A percentile compares a stretch with the other conserved stretches of the same genome.
phyloP scores from a whole-genome alignment of 2,329 filamentous ascomycete species.

The Orbilia oligospora region DNA sequence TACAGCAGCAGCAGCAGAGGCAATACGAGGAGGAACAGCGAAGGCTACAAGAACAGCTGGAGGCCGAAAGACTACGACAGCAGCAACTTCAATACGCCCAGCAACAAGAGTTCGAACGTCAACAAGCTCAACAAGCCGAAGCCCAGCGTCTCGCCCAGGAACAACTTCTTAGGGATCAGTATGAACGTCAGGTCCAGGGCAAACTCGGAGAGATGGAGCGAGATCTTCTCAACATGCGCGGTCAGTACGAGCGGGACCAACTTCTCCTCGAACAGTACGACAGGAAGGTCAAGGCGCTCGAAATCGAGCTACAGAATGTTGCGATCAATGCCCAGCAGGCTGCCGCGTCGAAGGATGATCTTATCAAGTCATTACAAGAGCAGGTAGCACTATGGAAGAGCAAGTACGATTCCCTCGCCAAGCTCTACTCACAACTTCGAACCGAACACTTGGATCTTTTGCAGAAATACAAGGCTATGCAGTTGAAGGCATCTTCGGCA shows the following conservation, averaged over 20 bases:
- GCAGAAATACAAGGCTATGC: constrained; percentile 95
- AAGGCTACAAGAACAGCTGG: constrained; percentile 87
- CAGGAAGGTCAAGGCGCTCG: constrained; percentile 87
- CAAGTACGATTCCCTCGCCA: constrained; percentile 96
- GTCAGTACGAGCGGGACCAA: constrained; percentile 97
- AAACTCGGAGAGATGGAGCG: constrained; percentile 95
- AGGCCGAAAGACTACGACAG: constrained; percentile 83
- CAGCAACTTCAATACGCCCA: constrained; percentile 86
- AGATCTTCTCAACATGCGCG: constrained; percentile 92
- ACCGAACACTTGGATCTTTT: constrained; percentile 95
- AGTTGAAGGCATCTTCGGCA: constrained; percentile 95
- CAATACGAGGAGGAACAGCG: constrained; percentile 96
- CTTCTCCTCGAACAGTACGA: constrained; percentile 98
- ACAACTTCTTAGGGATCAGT: constrained; percentile 87
- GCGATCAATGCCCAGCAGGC: constrained; percentile 88
- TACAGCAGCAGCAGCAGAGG: constrained; percentile 84
- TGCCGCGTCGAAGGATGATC: constrained; percentile 89
- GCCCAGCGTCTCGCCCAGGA: constrained; percentile 93
- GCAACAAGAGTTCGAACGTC: constrained; percentile 95
- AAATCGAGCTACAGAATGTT: constrained; percentile 86
- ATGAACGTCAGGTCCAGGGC: constrained; percentile 93
- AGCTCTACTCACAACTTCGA: constrained; percentile 95
- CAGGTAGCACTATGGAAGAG: constrained; percentile 98
- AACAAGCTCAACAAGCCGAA: constrained; percentile 87
- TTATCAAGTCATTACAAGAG: constrained; percentile 91